Evolutionary conservation across 2,329 filamentous ascomycete species (phyloP), one percentile per base, ranked within the genome.

Genomic region (Dactylellina drechsleri): DNA sequence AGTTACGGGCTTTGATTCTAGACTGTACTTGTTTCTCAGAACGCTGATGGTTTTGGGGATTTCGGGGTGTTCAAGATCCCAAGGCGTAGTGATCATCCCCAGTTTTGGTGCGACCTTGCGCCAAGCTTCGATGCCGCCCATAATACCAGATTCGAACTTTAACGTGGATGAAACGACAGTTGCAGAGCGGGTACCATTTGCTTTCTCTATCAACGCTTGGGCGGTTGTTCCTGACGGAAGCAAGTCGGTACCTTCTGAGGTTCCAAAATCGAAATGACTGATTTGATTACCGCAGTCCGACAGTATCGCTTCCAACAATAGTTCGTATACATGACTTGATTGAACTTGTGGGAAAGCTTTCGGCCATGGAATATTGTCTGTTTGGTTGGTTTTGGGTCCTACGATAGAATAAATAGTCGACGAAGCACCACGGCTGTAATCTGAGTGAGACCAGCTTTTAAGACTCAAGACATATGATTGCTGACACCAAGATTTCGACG

Each of bases 361-460:
- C 1, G 61, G 61, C 61, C 61, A 66, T 28, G 31, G 36, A 16
- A 66, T 66, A 40, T 66, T 66, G 12, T 66, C 52, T 6, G 18
- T 66, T 1, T 20, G 36, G 15, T 31, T n/a, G 4, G 61, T 66
- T 13, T 49, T 66, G 1, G 61, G 52, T 4, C 61, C 61, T 4
- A 57, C 40, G 40, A 57, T 41, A 10, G 18, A 31, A 43, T 53
- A 64, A 36, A 10, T 8, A 7, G 6, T 7, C 10, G 31, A 36
- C 0, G 59, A 53, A 31, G n/a, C 28, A 23, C 16, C 47, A 47
- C 26, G 16, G 16, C 47, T 36, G 15, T 6, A n/a, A 28, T 43
- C 28, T 40, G 49, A 45, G 45, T 54, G 49, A 15, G 31, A 6
- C 50, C 50, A 57, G 31, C n/a, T 56, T 45, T 28, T 26, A 8